Base-by-base conservation (phyloP, 2,329 filamentous ascomycete genomes). In the Diplodia mutila region DNA sequence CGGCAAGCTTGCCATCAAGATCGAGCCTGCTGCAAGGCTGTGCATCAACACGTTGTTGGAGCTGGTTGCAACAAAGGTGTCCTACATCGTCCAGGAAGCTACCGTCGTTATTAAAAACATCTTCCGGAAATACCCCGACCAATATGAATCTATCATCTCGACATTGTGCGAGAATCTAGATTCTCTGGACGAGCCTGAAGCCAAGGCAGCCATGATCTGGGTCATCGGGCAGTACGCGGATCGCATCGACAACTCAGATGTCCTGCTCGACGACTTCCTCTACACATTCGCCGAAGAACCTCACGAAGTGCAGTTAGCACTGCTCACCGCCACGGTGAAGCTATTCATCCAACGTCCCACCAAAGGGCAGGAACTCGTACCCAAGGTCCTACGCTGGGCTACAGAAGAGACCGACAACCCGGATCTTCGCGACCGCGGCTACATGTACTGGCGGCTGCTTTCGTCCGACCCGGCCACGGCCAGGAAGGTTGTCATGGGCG, bases 331-430 rank as follows among this genome's bases (percentile, higher is more conserved):
- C 9, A 98, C 95, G 0, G 95, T 99, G 42, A 99, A 99, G 79
- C 85, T 99, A 2, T 99, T 99, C 80, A 97, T 99, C 72, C 95
- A 98, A 77, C 88, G 95, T 25, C 95, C 95, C 0, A 97, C 94
- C 18, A 97, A 97, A 76, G 95, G 93, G 29, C 94, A 97, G 75
- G 90, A 96, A 64, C 85, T 99, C 7, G 94, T 99, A 0, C 95
- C 94, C 0, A 93, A 93, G 75, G 94, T 98, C 2, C 84, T 99
- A 61, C 98, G 98, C 80, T 98, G 95, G 94, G 96, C 95, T 4
- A 99, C 95, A 0, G 95, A 98, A 78, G 95, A 98, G 78, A 98
- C 94, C n/a, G 95, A 99, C 76, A 97, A 99, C 79, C 95, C 95
- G 0, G 95, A 99, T 79, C 87, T 99, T 32, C 90, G 95, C 70